Evolutionary conservation across 148 eudicot species (phyloP), one percentile per base, ranked within the genome.

Genomic region (Chenopodium album): DNA sequence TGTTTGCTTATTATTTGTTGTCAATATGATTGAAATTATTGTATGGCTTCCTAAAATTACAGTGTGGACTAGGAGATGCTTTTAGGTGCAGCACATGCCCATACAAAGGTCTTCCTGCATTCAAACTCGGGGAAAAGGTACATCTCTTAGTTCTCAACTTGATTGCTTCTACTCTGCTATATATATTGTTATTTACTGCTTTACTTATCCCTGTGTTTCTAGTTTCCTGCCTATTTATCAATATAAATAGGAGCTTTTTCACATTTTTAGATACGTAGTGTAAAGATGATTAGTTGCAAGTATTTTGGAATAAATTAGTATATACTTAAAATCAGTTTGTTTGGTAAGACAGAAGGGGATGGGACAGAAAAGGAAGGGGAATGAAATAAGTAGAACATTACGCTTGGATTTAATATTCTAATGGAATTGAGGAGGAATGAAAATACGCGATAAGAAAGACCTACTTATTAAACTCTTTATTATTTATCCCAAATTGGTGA

Each of bases 41-140:
- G 37, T 72, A n/a, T 32, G 14, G 16, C 26, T 34, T 63, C 72
- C 22, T 72, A 44, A 65, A 46, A 54, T 69, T 66, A 32, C 91
- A 94, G 94, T 96, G 99, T 85, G 98, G 97, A 74, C 88, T 94
- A 9, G 99, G 98, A 78, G 98, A 96, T 90, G 99, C 99, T 63
- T 96, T 96, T 79, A 85, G 99, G 80, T 96, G 99, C 78, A 64
- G 92, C 84, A 88, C 97, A 77, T 92, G 98, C 81, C 99, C 99
- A 79, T 96, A 94, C 84, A 96, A 87, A 86, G 99, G 99, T 83
- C 93, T 94, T 50, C 93, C 98, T 77, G 88, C 95, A 13, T 94
- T 96, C 80, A 92, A 96, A 84, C 89, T 90, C n/a, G 98, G 99
- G 41, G 95, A 96, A 87, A 96, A 96, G 99, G 99, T 95, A 52